Evolutionary conservation across 345 rosid genomes (phyloP).

Genomic region (sweet orange (Citrus sinensis)): DVS_A1.0 CM039166.1:23221501-23222000

Average conservation of each 20-base stretch:
- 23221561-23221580: constrained; percentile 84
- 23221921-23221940: not conserved
- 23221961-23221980: too few species aligned
- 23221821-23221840: not conserved
- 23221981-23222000: too few species aligned
- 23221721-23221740: not conserved
- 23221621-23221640: not conserved
- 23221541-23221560: constrained; percentile 91
- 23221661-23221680: not conserved
- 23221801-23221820: too few species aligned
- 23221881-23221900: not conserved
- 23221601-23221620: not conserved
- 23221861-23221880: not conserved
- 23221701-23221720: not conserved
- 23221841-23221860: not conserved
- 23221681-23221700: not conserved
- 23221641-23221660: not conserved
- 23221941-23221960: too few species aligned
- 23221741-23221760: not conserved
- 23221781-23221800: not conserved
- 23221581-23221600: constrained; percentile 26
- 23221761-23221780: not conserved
- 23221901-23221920: not conserved
- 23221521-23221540: constrained; percentile 86
- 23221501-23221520: constrained; percentile 87